phyloP scores from a whole-genome alignment of 2,329 filamentous ascomycete species.

The Pseudogymnoascus sp. region DNA sequence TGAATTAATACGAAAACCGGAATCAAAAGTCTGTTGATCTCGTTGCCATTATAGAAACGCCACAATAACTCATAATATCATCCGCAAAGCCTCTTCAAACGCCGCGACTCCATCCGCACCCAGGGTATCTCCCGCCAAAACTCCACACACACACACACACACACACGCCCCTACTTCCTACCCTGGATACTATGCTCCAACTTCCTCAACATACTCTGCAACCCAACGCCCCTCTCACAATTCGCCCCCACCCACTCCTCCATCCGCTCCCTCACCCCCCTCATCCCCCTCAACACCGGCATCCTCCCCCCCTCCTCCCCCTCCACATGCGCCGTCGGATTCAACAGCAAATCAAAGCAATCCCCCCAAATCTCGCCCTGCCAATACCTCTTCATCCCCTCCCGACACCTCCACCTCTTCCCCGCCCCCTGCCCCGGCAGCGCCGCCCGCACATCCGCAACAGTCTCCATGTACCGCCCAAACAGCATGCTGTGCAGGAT shows the following conservation, averaged over 20 bases:
- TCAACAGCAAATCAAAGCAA: slow-evolving; percentile 77
- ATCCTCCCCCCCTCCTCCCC: slow-evolving; percentile 57
- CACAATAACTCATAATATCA: not conserved
- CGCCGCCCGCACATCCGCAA: slow-evolving; percentile 36
- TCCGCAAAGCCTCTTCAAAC: not conserved
- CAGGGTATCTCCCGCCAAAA: not conserved
- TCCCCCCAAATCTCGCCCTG: slow-evolving; percentile 83
- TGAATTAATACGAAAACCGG: not conserved
- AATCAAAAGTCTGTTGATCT: not conserved
- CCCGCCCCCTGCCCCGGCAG: slow-evolving; percentile 30
- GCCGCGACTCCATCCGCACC: not conserved
- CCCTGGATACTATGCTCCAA: slow-evolving; percentile 35
- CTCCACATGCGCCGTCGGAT: slow-evolving; percentile 61
- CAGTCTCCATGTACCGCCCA: slow-evolving; percentile 87
- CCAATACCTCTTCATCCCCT: slow-evolving; percentile 90
- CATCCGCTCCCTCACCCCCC: slow-evolving; percentile 64
- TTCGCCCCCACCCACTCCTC: slow-evolving; percentile 74
- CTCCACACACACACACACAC: not conserved
- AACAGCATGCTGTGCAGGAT: slow-evolving; percentile 85
- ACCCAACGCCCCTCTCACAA: slow-evolving; percentile 68
- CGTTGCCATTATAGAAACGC: not conserved
- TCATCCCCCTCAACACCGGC: slow-evolving; percentile 67
- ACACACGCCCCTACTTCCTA: slow-evolving; percentile 12
- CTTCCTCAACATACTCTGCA: slow-evolving; percentile 62
- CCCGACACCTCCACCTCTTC: slow-evolving; percentile 70